Evolutionary conservation across 768 basidiomycete genomes (phyloP), one percentile per base, ranked within the genome.

Genomic region (Porphyrellus cyaneotinctus): DNA sequence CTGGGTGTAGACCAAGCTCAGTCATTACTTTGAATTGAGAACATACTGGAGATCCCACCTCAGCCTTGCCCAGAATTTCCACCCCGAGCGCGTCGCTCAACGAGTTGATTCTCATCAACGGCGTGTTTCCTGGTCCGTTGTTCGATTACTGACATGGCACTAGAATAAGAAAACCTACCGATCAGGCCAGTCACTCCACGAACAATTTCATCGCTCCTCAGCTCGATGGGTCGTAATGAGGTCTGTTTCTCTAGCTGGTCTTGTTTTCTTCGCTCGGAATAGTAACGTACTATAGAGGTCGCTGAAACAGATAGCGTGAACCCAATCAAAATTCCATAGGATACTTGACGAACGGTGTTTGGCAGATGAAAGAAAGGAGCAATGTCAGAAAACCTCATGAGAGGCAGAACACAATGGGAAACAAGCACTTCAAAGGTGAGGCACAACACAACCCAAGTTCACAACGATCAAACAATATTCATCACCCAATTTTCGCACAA

Each of bases 31-130:
- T 39, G 2, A 7, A 17, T 23, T 6, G 36, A 37, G 14, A n/a
- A 28, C 15, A 33, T 2, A 12, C 9, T 1, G 15, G 10, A 14
- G 18, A 43, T 8, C 74, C 43, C 51, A 91, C 94, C 78, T 97
- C 95, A 12, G 92, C 92, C 72, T 98, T 98, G 13, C 91, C 95
- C 11, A 98, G 76, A 59, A 99, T 94, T 64, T 98, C 94, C 7
- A 97, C 88, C 18, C 93, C 93, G 2, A 97, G 77, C 1, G 86
- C 87, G 69, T 97, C 79, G 66, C 93, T 97, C 59, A 98, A 69
- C 2, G 92, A 95, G 59, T 88, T 88, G 46, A 98, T 95, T 57
- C 95, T 78, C 41, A 98, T 75, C 51, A 99, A 74, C 2, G 97
- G 95, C 0, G 97, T 98, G 63, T 97, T 97, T 38, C 95, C 95